These are phyloP conservation scores for Chytriomyces hyalinus DNA, from an alignment of 192 early-diverging fungal genomes.

Conservation along the genomic window DNA sequence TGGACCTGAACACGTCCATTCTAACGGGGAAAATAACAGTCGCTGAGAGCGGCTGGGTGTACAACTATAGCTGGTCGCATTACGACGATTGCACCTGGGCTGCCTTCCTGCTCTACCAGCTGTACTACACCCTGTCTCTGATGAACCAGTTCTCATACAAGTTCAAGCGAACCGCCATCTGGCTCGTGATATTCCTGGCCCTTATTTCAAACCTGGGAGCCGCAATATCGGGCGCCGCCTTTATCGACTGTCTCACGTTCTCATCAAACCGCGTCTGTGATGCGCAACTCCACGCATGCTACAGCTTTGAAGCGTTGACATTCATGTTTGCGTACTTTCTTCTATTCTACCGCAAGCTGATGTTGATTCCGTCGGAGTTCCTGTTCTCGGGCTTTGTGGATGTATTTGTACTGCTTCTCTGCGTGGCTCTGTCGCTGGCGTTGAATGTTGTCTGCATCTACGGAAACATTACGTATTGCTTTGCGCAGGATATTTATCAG, in stretches of 20 bases:
- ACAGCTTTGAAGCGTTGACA: background rate
- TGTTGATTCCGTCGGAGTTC: background rate
- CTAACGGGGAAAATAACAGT: no score
- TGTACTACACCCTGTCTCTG: background rate
- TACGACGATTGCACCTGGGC: background rate
- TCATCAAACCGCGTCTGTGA: background rate
- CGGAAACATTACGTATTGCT: background rate
- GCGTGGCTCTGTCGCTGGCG: background rate
- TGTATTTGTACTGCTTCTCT: background rate
- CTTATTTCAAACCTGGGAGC: background rate
- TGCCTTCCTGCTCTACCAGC: background rate
- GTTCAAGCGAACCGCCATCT: slow-evolving; percentile 12
- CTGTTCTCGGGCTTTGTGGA: background rate
- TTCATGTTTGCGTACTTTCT: slow-evolving; percentile 15
- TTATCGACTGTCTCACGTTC: slow-evolving; percentile 12
- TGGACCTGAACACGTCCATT: no score
- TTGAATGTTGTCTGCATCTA: slow-evolving; percentile 7
- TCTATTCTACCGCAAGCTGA: background rate
- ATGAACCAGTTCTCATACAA: background rate
- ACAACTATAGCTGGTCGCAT: background rate
- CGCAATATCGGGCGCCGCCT: background rate
- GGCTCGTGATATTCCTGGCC: background rate
- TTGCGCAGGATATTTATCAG: slow-evolving; percentile 11
- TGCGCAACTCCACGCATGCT: slow-evolving; percentile 3
- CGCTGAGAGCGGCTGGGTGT: background rate